Conservation (phyloP, 2,329 filamentous ascomycete genomes). For the Samsoniella hepiali region DNA sequence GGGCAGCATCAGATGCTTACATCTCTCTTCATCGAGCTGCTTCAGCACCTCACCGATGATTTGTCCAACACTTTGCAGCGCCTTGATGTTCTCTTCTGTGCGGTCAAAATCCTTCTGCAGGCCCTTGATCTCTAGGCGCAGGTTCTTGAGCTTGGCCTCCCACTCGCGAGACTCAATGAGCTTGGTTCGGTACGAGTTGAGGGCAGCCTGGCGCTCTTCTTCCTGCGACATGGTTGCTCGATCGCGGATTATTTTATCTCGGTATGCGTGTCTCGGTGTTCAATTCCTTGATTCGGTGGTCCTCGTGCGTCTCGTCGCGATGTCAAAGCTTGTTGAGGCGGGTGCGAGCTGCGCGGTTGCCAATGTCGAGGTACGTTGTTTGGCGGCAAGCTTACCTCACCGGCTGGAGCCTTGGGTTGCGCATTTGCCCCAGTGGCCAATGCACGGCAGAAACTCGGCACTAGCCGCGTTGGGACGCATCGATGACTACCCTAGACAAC, state of each 20-base stretch:
- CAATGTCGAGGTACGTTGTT: constrained; percentile 7
- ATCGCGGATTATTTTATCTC: constrained; percentile 10
- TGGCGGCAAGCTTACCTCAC: constrained; percentile 39
- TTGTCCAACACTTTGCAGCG: constrained; percentile 95
- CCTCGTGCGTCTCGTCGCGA: not conserved
- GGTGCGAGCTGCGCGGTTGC: constrained; percentile 7
- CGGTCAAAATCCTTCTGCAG: constrained; percentile 93
- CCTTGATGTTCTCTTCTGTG: constrained; percentile 99
- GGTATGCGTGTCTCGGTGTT: not conserved
- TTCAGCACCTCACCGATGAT: constrained; percentile 99
- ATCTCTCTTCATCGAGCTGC: constrained; percentile 97
- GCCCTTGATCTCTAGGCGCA: constrained; percentile 94
- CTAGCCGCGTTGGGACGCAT: constrained; percentile 7
- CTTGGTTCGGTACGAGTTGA: constrained; percentile 75
- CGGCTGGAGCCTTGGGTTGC: constrained; percentile 30
- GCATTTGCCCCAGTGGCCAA: constrained; percentile 13
- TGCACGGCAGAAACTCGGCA: constrained; percentile 18
- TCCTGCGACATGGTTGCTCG: constrained; percentile 48
- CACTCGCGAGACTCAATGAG: constrained; percentile 94
- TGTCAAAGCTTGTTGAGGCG: not conserved
- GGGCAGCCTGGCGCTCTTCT: constrained; percentile 63
- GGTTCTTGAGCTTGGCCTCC: constrained; percentile 94
- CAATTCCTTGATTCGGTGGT: not conserved
- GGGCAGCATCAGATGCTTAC: constrained; percentile 51
- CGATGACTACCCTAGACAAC: not conserved